Percentiles rank a stretch among this genome's conserved stretches.
Evolutionary conservation across 2,329 filamentous ascomycete species (phyloP).

Genomic region (Exophiala dermatitidis): DNA sequence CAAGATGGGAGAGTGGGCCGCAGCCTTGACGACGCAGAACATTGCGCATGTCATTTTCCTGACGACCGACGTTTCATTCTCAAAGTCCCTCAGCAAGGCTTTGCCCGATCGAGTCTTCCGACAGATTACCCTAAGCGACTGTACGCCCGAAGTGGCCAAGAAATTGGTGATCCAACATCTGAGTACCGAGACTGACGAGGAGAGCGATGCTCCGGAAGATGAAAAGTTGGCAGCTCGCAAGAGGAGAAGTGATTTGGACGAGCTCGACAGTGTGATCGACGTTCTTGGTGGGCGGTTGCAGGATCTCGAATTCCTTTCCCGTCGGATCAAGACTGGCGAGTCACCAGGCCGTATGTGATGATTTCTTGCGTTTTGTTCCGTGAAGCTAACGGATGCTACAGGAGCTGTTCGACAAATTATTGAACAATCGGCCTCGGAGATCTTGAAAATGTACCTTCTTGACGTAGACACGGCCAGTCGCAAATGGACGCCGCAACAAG

Average conservation of each 20-base stretch:
- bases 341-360: slow-evolving; percentile 52
- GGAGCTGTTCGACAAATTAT: slow-evolving; percentile 83
- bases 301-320: slow-evolving; percentile 88
- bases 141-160: slow-evolving; percentile 77
- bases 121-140: slow-evolving; percentile 76
- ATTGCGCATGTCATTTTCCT: slow-evolving; percentile 92
- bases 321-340: slow-evolving; percentile 80
- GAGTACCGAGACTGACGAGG: slow-evolving; percentile 39
- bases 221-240: slow-evolving; percentile 43
- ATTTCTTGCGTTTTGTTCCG: neutral
- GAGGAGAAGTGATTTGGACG: slow-evolving; percentile 51
- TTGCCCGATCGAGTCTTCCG: slow-evolving; percentile 88
- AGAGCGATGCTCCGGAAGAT: slow-evolving; percentile 30
- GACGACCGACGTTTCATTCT: slow-evolving; percentile 80
- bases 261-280: slow-evolving; percentile 73
- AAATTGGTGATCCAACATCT: slow-evolving; percentile 83
- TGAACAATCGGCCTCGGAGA: slow-evolving; percentile 78
- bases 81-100: slow-evolving; percentile 77
- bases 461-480: slow-evolving; percentile 49
- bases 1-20: slow-evolving; percentile 83
- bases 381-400: slow-evolving; percentile 22
- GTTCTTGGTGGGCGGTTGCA: slow-evolving; percentile 85
- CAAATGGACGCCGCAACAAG: slow-evolving; percentile 76
- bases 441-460: slow-evolving; percentile 86
- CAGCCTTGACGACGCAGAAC: slow-evolving; percentile 74